Evolutionary conservation across 2,329 filamentous ascomycete genomes (phyloP).

Genomic region (Oidium heveae): DNA sequence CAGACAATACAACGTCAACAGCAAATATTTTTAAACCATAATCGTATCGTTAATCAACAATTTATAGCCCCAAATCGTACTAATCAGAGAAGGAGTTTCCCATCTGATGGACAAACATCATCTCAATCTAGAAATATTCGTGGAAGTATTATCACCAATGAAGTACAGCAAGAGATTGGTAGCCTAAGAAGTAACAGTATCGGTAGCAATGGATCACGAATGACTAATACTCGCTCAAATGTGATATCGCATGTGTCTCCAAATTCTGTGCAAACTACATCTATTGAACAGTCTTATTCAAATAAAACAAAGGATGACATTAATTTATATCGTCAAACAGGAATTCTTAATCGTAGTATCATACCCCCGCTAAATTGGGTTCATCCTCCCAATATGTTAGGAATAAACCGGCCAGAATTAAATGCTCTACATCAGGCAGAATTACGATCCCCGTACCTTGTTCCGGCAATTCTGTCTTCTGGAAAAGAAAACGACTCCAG

Average conservation of each 20-base stretch:
- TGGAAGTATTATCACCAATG: not conserved
- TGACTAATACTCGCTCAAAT: conserved; percentile 1
- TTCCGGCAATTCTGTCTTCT: conserved; percentile 3
- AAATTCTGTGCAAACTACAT: not conserved
- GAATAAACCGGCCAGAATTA: conserved; percentile 17
- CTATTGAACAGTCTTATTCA: not conserved
- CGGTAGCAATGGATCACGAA: conserved; percentile 5
- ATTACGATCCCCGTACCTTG: conserved; percentile 25
- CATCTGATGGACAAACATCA: not conserved
- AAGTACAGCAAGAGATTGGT: not conserved
- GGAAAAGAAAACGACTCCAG: conserved; percentile 8
- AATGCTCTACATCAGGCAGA: conserved; percentile 32
- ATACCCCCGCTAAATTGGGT: conserved; percentile 15
- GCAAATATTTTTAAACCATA: not conserved
- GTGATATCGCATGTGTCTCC: not conserved
- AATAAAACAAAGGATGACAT: conserved; percentile 1
- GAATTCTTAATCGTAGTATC: conserved; percentile 7
- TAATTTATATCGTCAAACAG: conserved; percentile 6
- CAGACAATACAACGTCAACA: conserved; percentile 1
- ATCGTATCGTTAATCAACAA: conserved; percentile 3
- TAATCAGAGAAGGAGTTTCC: not conserved
- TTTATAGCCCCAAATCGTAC: conserved; percentile 3
- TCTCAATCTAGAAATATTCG: conserved; percentile 3
- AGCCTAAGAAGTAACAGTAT: conserved; percentile 4
- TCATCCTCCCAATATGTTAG: not conserved